Percentiles rank a stretch among this genome's conserved stretches.
Evolutionary conservation across 2,329 filamentous ascomycete species (phyloP).

Genomic region (Nemania bipapillata): DNA sequence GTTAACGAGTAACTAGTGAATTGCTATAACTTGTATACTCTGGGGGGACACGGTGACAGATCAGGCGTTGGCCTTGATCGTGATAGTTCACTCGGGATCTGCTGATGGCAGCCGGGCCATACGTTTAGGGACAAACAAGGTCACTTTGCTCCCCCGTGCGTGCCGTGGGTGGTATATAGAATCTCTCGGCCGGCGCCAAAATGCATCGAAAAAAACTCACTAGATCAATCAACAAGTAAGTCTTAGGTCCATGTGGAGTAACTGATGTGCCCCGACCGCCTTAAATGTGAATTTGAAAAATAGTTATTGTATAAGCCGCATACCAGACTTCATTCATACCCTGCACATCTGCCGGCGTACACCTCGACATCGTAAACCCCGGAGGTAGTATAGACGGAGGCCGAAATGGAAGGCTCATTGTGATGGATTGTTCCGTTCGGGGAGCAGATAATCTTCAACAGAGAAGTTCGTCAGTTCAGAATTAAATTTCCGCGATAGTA

Average conservation of each 20-base stretch:
- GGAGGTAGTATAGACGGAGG: conserved; percentile 32
- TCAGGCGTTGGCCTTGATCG: neutral
- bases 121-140: neutral
- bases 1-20: neutral
- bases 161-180: too few relatives aligned
- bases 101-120: neutral
- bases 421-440: neutral
- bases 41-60: neutral
- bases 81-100: neutral
- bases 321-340: conserved; percentile 46
- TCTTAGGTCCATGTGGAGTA: neutral
- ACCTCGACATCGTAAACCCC: conserved; percentile 44
- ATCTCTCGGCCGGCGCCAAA: too few relatives aligned
- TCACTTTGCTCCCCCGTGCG: neutral
- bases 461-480: neutral
- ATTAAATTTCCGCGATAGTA: too few relatives aligned
- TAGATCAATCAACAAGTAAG: neutral
- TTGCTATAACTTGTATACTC: neutral
- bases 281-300: neutral
- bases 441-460: too few relatives aligned
- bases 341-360: conserved; percentile 40
- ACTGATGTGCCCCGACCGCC: neutral
- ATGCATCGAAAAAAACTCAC: too few relatives aligned
- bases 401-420: conserved; percentile 30
- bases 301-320: conserved; percentile 8